Evolutionary conservation across 768 basidiomycete genomes (phyloP), one percentile per base, ranked within the genome.

Genomic region (Suillus luteus): DNA sequence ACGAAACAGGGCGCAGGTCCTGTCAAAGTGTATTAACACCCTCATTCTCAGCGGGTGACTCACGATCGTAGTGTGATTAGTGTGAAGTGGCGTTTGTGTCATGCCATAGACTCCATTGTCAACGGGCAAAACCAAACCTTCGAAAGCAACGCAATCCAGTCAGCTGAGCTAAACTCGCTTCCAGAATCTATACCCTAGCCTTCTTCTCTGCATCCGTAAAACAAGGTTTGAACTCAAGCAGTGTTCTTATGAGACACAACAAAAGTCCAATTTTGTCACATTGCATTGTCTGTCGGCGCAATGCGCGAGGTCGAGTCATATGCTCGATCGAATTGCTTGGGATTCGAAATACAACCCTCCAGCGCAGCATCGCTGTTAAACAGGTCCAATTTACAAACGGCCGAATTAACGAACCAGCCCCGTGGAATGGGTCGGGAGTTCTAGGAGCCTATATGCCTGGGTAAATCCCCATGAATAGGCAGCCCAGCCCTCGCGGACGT

Each of bases 21-120:
- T 41, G 15, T 31, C 27, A 51, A 24, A 27, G 55, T 14, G 37
- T 17, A 57, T 57, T 38, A 58, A 58, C 40, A 41, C 57, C 57
- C 57, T 41, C 27, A 41, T 58, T 58, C 40, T 22, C 17, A 17
- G 22, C 40, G 24, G 57, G 57, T 58, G 57, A 58, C 40, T 19
- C 24, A 19, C 19, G 24, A 58, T 58, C 57, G 24, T 8, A 41
- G 40, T 15, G 57, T 58, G 38, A 27, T 27, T 27, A 27, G 6
- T 19, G 37, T 40, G 38, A 57, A 58, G 27, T 27, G 17, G 24
- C n/a, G 5, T 10, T 31, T 57, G 7, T 57, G 15, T 57, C 35
- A 57, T 27, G 55, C 37, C 37, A 38, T 38, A 24, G 22, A 17
- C 37, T 24, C 40, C 22, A 17, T 58, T 27, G 40, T 41, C 57